Evolutionary conservation across 257 asterid species (phyloP), one percentile per base, ranked within the genome.

Genomic region (Solanum medicagineum): DNA sequence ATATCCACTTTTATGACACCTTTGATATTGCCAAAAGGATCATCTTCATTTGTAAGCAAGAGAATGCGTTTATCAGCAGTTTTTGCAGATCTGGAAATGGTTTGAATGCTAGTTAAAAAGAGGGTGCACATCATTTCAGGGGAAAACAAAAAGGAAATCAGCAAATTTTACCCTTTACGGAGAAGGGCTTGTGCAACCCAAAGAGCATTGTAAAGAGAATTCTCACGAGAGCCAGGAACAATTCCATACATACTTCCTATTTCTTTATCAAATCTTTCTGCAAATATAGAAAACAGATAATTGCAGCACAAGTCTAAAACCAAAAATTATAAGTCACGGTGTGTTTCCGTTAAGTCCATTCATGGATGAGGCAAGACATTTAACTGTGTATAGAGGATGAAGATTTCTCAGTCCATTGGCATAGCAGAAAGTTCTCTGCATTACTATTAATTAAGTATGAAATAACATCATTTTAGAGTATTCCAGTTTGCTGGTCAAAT

Each of bases 101-200:
- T 84, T 77, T 86, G 83, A 79, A 59, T 40, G 32, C 66, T 16
- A 86, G 83, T 84, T 24, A 55, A 65, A 81, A 80, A 80, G 44
- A 86, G 75, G 66, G 24, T 82, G 84, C 85, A 80, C 19, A 36
- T 69, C 19, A 42, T 81, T 85, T 69, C 22, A 69, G 84, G 51
- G 53, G 82, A 47, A 54, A 63, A 86, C n/a, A 84, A 22, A 55
- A 71, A 84, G 75, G 24, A 80, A 89, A 49, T 65, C 17, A 79
- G 60, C 19, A 79, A 51, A 79, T 53, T 44, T 81, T 87, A 94
- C 98, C 99, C 98, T 92, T 96, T 96, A n/a, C 99, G 96, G 59
- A 96, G 89, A 74, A 96, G 89, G 84, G 94, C 99, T 87, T 96
- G 99, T 62, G 98, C 98, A 87, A 90, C 98, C 99, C 99, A 96